Conservation (phyloP, 768 basidiomycete species). For the Mrakia gelida region DNA sequence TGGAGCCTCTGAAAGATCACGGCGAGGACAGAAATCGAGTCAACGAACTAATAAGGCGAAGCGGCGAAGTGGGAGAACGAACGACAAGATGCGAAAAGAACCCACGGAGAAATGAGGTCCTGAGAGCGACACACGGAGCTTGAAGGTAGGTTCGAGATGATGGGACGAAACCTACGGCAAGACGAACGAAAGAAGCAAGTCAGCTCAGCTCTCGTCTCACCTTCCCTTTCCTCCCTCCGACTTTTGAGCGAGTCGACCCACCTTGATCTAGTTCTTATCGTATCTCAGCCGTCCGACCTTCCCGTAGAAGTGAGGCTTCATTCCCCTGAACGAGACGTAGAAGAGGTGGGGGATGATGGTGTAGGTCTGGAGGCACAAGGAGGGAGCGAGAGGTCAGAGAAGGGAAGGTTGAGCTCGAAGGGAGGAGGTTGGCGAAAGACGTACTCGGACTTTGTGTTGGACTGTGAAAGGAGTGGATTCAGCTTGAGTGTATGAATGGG, state of each 20-base stretch:
- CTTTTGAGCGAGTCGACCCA: background rate
- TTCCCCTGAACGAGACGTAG: constrained; percentile 13
- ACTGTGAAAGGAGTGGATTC: background rate
- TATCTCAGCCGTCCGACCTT: constrained; percentile 24
- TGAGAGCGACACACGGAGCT: no score
- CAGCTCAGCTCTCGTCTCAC: background rate
- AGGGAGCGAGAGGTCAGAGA: background rate
- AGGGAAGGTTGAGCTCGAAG: background rate
- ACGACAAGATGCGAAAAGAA: no score
- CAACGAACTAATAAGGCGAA: background rate
- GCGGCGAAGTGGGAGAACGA: no score
- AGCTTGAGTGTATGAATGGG: background rate
- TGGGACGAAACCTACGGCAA: no score
- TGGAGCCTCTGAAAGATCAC: no score
- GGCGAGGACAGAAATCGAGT: background rate
- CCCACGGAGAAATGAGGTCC: no score
- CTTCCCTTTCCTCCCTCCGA: background rate
- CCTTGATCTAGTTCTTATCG: constrained; percentile 18
- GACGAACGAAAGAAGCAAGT: no score
- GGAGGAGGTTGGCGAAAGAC: background rate
- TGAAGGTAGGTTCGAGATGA: no score
- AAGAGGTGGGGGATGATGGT: constrained; percentile 14
- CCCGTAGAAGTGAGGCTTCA: constrained; percentile 20
- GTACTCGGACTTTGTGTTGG: constrained; percentile 2
- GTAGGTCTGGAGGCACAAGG: background rate